Base-by-base conservation (phyloP, 495 filamentous ascomycete genomes). In the Hyaloscypha variabilis region DNA sequence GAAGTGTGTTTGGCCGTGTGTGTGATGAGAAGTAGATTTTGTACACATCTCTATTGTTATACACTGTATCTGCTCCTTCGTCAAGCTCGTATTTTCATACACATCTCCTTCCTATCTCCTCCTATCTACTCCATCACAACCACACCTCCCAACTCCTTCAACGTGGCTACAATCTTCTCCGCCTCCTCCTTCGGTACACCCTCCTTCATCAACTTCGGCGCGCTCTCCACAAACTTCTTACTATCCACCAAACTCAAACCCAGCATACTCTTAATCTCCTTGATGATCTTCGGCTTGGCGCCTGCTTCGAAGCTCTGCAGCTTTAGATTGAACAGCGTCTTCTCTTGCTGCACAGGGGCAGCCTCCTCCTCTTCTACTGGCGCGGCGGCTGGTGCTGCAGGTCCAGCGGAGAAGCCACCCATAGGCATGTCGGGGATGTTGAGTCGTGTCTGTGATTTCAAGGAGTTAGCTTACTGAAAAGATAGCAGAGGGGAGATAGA, bases 211-310 rank as follows among this genome's bases (percentile, higher is more conserved):
- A 91, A 81, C 91, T 99, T 99, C 68, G 95, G 95, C 75, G 89
- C 92, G 71, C 90, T 90, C 85, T 99, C 95, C 69, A 98, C 95
- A 78, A 99, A 99, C 85, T 99, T 99, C 89, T 99, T 99, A 81
- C 93, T 97, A 79, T 99, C 95, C 71, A 99, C 95, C 79, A 99
- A 84, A 75, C 91, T 96, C 77, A 99, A 78, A 5, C 96, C 95
- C 59, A 99, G 83, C 85, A 99, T 85, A 71, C 84, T 86, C 87
- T 99, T 99, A 79, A 99, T 88, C 84, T 99, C 95, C 86, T 99
- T 99, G 82, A 99, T 99, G 64, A 99, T 81, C 87, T 99, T 99
- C 61, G 96, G 92, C 83, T 99, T 99, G 63, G 95, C 81, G 17
- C 74, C 82, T 30, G 94, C 85, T 46, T 97, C 95, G 79, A 97